Conservation (phyloP, 345 rosid species). For the Salix caprea region DNA sequence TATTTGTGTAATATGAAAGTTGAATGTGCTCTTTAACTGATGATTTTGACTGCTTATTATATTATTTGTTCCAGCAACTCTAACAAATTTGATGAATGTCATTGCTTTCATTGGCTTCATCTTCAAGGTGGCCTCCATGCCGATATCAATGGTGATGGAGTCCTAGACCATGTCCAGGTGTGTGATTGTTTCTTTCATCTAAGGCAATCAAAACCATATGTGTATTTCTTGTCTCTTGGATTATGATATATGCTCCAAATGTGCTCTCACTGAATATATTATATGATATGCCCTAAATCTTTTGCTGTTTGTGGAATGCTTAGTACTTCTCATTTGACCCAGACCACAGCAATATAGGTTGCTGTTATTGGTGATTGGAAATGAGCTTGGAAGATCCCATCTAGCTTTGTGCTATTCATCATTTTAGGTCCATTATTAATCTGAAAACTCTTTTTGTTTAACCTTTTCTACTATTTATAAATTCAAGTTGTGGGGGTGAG, state of each 20-base stretch:
- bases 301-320: background rate
- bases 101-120: slow-evolving; percentile 63
- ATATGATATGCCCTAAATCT: background rate
- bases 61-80: background rate
- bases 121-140: slow-evolving; percentile 99
- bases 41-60: background rate
- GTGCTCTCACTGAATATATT: background rate
- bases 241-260: background rate
- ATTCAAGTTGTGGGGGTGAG: background rate
- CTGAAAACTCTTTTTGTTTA: background rate
- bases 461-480: background rate
- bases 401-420: background rate
- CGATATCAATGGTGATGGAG: slow-evolving; percentile 98
- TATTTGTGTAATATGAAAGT: background rate
- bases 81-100: slow-evolving; percentile 6
- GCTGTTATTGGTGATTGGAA: background rate
- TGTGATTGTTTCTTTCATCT: background rate
- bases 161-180: slow-evolving; percentile 99
- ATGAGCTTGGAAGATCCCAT: background rate
- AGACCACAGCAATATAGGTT: background rate
- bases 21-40: background rate
- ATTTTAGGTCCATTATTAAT: background rate
- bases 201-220: background rate
- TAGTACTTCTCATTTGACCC: background rate
- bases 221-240: background rate